A percentile compares a stretch with the other conserved stretches of the same genome.
Evolutionary conservation across 2,329 filamentous ascomycete genomes (phyloP).

Genomic region (Aotearoamyces nothofagi): DNA sequence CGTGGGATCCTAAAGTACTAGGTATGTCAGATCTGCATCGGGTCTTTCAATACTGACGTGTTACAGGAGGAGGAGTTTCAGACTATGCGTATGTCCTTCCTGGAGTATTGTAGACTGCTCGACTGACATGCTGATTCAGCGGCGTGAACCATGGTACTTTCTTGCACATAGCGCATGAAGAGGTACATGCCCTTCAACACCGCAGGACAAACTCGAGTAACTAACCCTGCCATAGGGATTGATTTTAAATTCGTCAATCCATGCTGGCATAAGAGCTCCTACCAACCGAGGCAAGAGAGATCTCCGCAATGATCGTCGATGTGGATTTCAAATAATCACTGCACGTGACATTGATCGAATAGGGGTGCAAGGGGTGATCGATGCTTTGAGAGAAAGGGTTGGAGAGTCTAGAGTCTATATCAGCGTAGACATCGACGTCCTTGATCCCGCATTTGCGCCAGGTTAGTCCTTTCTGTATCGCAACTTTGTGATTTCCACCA

Average conservation of each 20-base stretch:
- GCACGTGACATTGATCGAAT: constrained; percentile 80
- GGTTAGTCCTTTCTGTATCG: too few relatives aligned
- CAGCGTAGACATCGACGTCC: constrained; percentile 66
- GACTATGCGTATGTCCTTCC: too few relatives aligned
- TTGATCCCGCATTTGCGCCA: constrained; percentile 55
- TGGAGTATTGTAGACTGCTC: too few relatives aligned
- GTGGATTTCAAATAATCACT: constrained; percentile 70
- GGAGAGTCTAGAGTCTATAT: too few relatives aligned
- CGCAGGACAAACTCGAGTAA: constrained; percentile 66
- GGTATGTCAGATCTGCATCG: too few relatives aligned
- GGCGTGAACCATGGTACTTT: constrained; percentile 74
- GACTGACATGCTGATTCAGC: constrained; percentile 50
- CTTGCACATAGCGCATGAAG: constrained; percentile 46
- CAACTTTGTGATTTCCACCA: not conserved
- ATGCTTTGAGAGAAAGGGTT: constrained; percentile 54
- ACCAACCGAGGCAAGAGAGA: constrained; percentile 51
- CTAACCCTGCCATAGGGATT: constrained; percentile 59
- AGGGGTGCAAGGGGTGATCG: constrained; percentile 50
- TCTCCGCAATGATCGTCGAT: constrained; percentile 55
- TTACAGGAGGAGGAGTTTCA: too few relatives aligned
- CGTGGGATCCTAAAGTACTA: constrained; percentile 18
- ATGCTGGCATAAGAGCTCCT: constrained; percentile 72
- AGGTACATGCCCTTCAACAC: constrained; percentile 49
- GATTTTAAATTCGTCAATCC: too few relatives aligned
- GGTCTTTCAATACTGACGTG: too few relatives aligned